Evolutionary conservation across 1,139 yeast species (phyloP).

Genomic region (Suhomyces terraborum): DNA sequence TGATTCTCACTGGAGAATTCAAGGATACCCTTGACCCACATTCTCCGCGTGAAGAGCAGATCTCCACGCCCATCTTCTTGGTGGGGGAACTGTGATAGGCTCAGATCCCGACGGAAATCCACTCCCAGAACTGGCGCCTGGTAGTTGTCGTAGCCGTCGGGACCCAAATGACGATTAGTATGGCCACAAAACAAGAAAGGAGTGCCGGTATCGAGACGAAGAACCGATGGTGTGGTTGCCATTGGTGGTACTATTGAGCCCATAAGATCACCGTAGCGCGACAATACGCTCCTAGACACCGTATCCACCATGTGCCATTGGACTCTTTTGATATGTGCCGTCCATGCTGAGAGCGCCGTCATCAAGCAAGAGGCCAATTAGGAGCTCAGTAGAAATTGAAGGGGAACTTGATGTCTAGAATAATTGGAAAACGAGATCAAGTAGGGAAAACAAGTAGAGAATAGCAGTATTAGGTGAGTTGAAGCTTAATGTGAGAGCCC

Average conservation of each 20-base stretch:
- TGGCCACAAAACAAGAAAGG: constrained; percentile 66
- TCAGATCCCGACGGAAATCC: too few relatives aligned
- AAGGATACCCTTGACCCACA: constrained; percentile 81
- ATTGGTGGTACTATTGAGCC: constrained; percentile 19
- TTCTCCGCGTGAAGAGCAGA: constrained; percentile 53
- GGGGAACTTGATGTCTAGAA: too few relatives aligned
- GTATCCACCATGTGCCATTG: constrained; percentile 24
- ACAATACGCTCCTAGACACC: constrained; percentile 22
- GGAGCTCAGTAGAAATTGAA: neutral
- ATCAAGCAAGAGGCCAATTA: neutral
- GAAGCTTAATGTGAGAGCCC: too few relatives aligned
- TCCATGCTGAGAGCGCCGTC: constrained; percentile 19
- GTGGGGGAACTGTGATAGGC: too few relatives aligned
- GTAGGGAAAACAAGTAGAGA: too few relatives aligned
- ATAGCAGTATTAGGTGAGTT: too few relatives aligned
- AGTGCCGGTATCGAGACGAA: constrained; percentile 51
- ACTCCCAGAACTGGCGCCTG: constrained; percentile 62
- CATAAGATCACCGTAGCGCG: constrained; percentile 22
- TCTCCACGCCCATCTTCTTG: too few relatives aligned
- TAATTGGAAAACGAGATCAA: too few relatives aligned
- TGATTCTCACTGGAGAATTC: constrained; percentile 38
- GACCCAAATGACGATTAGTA: constrained; percentile 50
- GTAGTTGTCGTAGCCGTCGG: constrained; percentile 81
- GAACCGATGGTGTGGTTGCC: neutral
- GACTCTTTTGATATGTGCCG: constrained; percentile 18